Percentiles rank a stretch among this genome's conserved stretches.
phyloP scores from a whole-genome alignment of 805 yeast genomes.

The Lachancea meyersii region DNA sequence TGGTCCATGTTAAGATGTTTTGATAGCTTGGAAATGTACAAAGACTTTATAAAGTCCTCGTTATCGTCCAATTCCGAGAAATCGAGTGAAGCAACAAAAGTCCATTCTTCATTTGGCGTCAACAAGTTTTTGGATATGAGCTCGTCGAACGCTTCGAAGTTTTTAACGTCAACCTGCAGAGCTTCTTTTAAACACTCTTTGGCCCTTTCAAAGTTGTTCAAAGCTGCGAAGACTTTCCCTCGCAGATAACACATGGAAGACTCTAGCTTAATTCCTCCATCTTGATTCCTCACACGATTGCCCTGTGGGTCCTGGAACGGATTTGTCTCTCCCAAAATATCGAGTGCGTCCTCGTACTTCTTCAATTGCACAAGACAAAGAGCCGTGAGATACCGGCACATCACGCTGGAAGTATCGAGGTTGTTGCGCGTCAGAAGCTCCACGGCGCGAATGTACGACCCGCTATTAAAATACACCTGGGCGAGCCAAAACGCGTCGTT shows the following conservation, averaged over 20 bases:
- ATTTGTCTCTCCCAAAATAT: slow-evolving; percentile 73
- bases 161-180: slow-evolving; percentile 77
- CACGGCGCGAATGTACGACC: slow-evolving; percentile 73
- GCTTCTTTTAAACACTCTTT: slow-evolving; percentile 86
- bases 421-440: slow-evolving; percentile 56
- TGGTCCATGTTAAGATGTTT: slow-evolving; percentile 57
- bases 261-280: slow-evolving; percentile 82
- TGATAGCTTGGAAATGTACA: slow-evolving; percentile 71
- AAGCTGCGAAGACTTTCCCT: slow-evolving; percentile 76
- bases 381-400: slow-evolving; percentile 78
- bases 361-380: slow-evolving; percentile 65
- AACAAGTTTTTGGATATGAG: slow-evolving; percentile 64
- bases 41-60: slow-evolving; percentile 66
- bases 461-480: slow-evolving; percentile 73
- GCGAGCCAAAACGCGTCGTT: slow-evolving; percentile 96
- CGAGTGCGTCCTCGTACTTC: slow-evolving; percentile 83
- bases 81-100: slow-evolving; percentile 57
- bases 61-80: slow-evolving; percentile 60
- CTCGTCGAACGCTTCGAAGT: slow-evolving; percentile 87
- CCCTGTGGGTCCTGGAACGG: slow-evolving; percentile 47
- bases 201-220: slow-evolving; percentile 78
- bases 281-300: slow-evolving; percentile 43
- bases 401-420: slow-evolving; percentile 49
- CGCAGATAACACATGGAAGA: slow-evolving; percentile 81
- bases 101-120: slow-evolving; percentile 86